Conservation (phyloP, 139 green algal genomes). For the Marvania coccoides region DNA sequence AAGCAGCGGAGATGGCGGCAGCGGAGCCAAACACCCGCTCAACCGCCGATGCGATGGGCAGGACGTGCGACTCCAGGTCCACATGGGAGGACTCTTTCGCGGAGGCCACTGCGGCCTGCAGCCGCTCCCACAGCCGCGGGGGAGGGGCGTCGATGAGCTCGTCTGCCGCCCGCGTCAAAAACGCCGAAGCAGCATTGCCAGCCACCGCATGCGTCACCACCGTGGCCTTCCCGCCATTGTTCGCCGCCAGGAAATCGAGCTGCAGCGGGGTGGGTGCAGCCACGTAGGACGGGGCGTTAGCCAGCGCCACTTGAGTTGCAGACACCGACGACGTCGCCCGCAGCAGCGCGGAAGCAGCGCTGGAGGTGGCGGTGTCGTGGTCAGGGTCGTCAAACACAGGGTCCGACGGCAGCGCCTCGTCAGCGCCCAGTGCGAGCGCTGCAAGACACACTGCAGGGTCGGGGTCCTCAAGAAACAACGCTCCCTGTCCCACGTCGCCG, state of each 20-base stretch:
- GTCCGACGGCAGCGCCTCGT: not conserved
- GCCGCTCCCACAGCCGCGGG: slow-evolving; percentile 31
- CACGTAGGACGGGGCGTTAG: not conserved
- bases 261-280: slow-evolving; percentile 23
- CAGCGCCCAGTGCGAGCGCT: not conserved
- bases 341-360: slow-evolving; percentile 3
- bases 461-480: not conserved
- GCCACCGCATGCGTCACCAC: slow-evolving; percentile 50
- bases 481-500: slow-evolving; percentile 14
- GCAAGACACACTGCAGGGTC: not conserved
- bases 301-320: slow-evolving; percentile 9
- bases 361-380: too few relatives aligned
- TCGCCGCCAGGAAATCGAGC: slow-evolving; percentile 30
- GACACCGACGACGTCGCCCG: not conserved
- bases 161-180: slow-evolving; percentile 51
- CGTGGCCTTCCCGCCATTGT: slow-evolving; percentile 12
- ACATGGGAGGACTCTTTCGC: slow-evolving; percentile 13
- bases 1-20: slow-evolving; percentile 69
- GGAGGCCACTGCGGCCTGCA: slow-evolving; percentile 9
- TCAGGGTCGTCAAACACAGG: too few relatives aligned
- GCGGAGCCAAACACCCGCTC: slow-evolving; percentile 72
- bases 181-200: slow-evolving; percentile 46
- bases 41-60: slow-evolving; percentile 40
- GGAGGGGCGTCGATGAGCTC: slow-evolving; percentile 43
- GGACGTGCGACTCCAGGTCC: slow-evolving; percentile 21